Evolutionary conservation across 2,329 filamentous ascomycete species (phyloP).

Genomic region (Blastomyces percursus): DNA sequence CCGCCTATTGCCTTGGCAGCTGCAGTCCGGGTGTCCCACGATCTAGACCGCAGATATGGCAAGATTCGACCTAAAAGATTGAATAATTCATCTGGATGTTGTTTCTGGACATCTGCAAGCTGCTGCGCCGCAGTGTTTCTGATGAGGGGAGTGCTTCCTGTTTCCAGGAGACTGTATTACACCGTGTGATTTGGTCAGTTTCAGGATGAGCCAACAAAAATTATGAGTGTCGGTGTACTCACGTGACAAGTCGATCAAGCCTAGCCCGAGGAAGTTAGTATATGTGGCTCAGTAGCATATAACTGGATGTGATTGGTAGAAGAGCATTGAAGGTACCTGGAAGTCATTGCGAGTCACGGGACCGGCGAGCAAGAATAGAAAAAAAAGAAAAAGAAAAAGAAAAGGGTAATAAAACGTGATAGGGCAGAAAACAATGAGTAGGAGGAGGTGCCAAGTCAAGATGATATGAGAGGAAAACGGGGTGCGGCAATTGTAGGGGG

Average conservation of each 20-base stretch:
- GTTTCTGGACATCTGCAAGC: constrained; percentile 93
- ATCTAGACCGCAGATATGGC: constrained; percentile 88
- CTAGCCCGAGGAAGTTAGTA: constrained; percentile 33
- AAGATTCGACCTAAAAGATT: constrained; percentile 87
- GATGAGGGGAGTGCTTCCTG: constrained; percentile 89
- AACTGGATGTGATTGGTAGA: constrained; percentile 17
- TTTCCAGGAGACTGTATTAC: constrained; percentile 70
- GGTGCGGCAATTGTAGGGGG: background rate
- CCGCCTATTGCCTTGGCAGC: constrained; percentile 89
- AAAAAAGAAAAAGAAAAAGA: background rate
- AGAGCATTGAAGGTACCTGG: constrained; percentile 25
- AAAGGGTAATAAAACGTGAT: background rate
- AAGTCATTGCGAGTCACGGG: constrained; percentile 27
- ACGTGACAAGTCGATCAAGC: constrained; percentile 80
- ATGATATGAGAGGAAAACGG: background rate
- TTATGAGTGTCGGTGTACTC: constrained; percentile 36
- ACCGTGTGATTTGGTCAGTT: constrained; percentile 4
- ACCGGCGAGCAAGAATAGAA: background rate
- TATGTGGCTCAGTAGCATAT: constrained; percentile 26
- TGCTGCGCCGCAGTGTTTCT: constrained; percentile 95
- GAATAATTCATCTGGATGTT: constrained; percentile 94
- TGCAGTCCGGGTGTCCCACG: constrained; percentile 92
- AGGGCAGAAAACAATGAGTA: background rate
- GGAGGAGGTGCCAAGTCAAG: background rate
- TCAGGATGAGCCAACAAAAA: background rate